phyloP scores from a whole-genome alignment of 768 basidiomycete species.

The Daedalea quercina region DNA sequence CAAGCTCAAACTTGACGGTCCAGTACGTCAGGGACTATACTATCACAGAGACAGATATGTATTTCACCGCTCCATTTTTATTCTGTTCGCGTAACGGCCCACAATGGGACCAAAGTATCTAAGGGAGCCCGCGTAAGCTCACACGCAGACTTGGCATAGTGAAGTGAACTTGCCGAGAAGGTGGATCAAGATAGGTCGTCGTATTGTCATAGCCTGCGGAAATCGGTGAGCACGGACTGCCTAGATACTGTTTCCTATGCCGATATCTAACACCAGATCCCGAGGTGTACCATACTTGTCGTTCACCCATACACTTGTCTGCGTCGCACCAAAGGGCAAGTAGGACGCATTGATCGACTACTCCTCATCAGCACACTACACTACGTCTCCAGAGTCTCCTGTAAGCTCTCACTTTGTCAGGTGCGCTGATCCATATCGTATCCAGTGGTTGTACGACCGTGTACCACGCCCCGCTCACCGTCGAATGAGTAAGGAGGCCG shows the following conservation, averaged over 20 bases:
- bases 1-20: too few species aligned
- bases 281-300: background rate
- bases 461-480: too few species aligned
- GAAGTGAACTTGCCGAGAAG: background rate
- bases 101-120: conserved; percentile 1
- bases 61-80: conserved; percentile 5
- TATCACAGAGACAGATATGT: too few species aligned
- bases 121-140: too few species aligned
- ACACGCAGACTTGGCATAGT: background rate
- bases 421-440: too few species aligned
- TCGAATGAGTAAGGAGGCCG: too few species aligned
- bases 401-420: too few species aligned
- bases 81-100: conserved; percentile 6
- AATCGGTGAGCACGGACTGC: background rate
- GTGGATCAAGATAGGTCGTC: background rate
- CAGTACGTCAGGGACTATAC: too few species aligned
- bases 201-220: background rate
- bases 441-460: too few species aligned
- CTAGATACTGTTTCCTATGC: background rate
- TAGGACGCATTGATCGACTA: background rate
- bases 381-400: too few species aligned
- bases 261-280: background rate
- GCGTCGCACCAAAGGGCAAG: background rate
- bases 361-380: too few species aligned
- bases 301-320: background rate